These are phyloP conservation scores for Myriangium duriaei DNA, from an alignment of 2,329 filamentous ascomycete genomes.

Conservation along the genomic window DNA sequence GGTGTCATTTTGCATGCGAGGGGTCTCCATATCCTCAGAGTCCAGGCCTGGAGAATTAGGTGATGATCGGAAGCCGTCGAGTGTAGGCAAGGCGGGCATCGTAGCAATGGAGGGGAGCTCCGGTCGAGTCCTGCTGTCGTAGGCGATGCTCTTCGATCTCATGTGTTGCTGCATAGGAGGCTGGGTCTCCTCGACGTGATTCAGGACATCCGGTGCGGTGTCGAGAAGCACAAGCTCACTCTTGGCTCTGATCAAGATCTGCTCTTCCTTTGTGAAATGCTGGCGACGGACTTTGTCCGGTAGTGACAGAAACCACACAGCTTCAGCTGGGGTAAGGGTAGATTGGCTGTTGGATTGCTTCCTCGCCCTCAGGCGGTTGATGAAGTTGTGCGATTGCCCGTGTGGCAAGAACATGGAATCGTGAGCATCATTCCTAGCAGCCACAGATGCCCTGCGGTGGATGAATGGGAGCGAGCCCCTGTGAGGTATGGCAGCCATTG, in stretches of 20 bases:
- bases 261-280: constrained; percentile 61
- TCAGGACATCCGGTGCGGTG: constrained; percentile 4
- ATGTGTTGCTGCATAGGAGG: constrained; percentile 2
- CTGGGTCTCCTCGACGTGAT: constrained; percentile 6
- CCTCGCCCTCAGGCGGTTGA: constrained; percentile 4
- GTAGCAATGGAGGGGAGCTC: constrained; percentile 2
- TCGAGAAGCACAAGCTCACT: constrained; percentile 29
- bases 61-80: not conserved
- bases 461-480: constrained; percentile 8
- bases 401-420: constrained; percentile 8
- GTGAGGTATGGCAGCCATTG: constrained; percentile 8
- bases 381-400: constrained; percentile 7
- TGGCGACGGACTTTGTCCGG: constrained; percentile 61
- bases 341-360: constrained; percentile 6
- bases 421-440: constrained; percentile 2
- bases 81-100: constrained; percentile 2
- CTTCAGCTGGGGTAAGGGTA: constrained; percentile 30
- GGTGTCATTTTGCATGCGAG: not conserved
- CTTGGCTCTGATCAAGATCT: constrained; percentile 45
- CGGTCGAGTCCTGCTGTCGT: constrained; percentile 4
- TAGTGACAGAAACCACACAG: constrained; percentile 55
- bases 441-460: constrained; percentile 6
- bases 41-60: not conserved
- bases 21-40: not conserved
- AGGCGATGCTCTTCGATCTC: constrained; percentile 6